Conservation (phyloP, 371 early-diverging fungal species). For the Mucor sp. region DNA sequence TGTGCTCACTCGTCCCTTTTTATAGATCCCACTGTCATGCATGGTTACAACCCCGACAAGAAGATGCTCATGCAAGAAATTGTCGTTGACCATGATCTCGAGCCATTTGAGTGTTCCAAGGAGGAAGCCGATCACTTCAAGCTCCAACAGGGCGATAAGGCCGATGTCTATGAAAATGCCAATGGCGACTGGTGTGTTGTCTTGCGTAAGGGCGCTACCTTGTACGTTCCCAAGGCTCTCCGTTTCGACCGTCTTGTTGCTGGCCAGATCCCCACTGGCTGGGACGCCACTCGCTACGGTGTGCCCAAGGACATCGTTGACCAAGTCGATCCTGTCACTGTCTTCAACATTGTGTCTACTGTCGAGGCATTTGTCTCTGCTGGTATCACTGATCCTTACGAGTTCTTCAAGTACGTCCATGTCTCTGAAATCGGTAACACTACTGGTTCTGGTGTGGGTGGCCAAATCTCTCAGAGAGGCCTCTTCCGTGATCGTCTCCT, state of each 20-base stretch:
- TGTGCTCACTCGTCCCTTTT: not conserved
- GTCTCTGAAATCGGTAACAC: slow-evolving; percentile 94
- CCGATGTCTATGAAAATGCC: slow-evolving; percentile 76
- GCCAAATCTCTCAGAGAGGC: slow-evolving; percentile 77
- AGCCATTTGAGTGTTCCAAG: slow-evolving; percentile 86
- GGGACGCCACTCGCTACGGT: slow-evolving; percentile 93
- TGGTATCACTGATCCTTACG: slow-evolving; percentile 97
- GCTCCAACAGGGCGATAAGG: slow-evolving; percentile 83
- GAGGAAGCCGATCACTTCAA: slow-evolving; percentile 95
- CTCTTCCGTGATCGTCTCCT: slow-evolving; percentile 80
- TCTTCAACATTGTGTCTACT: slow-evolving; percentile 89
- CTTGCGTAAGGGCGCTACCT: slow-evolving; percentile 85
- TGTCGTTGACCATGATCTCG: slow-evolving; percentile 88
- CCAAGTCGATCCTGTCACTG: slow-evolving; percentile 91
- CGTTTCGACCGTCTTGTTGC: slow-evolving; percentile 94
- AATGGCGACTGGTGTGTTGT: slow-evolving; percentile 78
- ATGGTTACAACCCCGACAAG: slow-evolving; percentile 91
- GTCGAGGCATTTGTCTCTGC: slow-evolving; percentile 92
- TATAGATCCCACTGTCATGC: slow-evolving; percentile 80
- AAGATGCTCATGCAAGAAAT: slow-evolving; percentile 93
- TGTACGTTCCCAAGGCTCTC: slow-evolving; percentile 94
- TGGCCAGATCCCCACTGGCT: slow-evolving; percentile 95
- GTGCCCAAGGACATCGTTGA: slow-evolving; percentile 91
- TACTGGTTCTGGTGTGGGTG: slow-evolving; percentile 89
- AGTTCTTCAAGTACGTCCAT: slow-evolving; percentile 96